Base-by-base conservation (phyloP, 306 rosid species). In the Vigna angularis region DNA sequence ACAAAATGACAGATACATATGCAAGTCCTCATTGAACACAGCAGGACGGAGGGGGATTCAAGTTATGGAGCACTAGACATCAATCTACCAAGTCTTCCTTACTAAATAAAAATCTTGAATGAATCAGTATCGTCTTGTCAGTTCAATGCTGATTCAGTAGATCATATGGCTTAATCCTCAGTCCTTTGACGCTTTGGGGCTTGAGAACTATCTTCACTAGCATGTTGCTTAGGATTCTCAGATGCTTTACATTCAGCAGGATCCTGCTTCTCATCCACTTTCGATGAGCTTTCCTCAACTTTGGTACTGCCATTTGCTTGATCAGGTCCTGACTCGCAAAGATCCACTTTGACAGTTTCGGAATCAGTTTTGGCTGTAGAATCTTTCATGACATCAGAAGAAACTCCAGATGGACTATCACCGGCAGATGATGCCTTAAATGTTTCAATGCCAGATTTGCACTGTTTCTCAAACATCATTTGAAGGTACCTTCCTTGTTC, bases 401-500 rank as follows among this genome's bases (percentile, higher is more conserved):
- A 67, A 36, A 59, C 71, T 51, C 84, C 81, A 56, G 89, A 72
- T 59, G 86, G 85, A 79, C 81, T 79, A 50, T 83, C 89, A 49
- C 80, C 70, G 76, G 84, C 76, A 20, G 84, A 59, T 30, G 89
- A 80, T 42, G 84, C 84, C 84, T 82, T 85, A 49, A 82, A 83
- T 74, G 85, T 65, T 36, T 86, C 89, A 26, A 66, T 58, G 36
- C 89, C 85, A 72, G 89, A 49, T 80, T 86, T 86, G 81, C 89
- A 87, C 78, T 94, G 98, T 82, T 92, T 88, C 87, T 96, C 98
- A 79, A 96, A 93, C 94, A 96, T 93, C 96, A 86, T 93, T 72
- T 96, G 99, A 70, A 96, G 97, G 83, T 78, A 86, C 87, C 87
- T 88, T 71, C 99, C 99, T 77, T 96, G 99, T 77, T 96, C 99